Evolutionary conservation across 208 protist species (phyloP), one percentile per base, ranked within the genome.

Genomic region (Leishmania mexicana): DNA sequence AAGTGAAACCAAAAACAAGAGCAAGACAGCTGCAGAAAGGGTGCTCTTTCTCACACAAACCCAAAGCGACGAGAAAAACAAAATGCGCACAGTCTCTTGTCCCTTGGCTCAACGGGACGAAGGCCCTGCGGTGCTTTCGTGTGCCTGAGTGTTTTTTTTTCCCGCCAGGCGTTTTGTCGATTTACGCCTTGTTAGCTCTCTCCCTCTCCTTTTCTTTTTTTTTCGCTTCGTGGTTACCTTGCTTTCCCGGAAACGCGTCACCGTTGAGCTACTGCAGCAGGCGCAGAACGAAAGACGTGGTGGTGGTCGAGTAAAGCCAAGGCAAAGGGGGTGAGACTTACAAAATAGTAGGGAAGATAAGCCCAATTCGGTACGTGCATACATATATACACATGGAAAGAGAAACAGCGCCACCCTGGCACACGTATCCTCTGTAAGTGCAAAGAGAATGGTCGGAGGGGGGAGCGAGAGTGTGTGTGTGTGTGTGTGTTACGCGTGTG

Each of bases 141-240:
- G 51, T 0, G 51, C 17, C 15, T 54, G 51, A 21, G 51, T 54
- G 1, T 3, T 17, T 15, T 53, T 17, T 53, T 19, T 53, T 2
- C 42, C 3, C 17, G n/a, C 47, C 19, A 35, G 7, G 1, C 11
- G 1, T 71, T 75, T 78, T 65, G 76, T 13, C 45, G 51, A 76
- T 19, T 79, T 70, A 62, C 77, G 77, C 28, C 68, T 62, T 70
- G 67, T 1, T n/a, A 64, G 28, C n/a, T 76, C n/a, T 49, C 53
- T 71, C 45, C 15, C n/a, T 2, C 45, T 49, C 45, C 45, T 10
- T 35, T 10, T 35, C 31, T 35, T 35, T 49, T 10, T 13, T 49
- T 76, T 76, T 28, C 0, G 28, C n/a, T 65, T 65, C 60, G 21
- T 8, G 8, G 45, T 38, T 65, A 15, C 60, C 8, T 17, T 35